Percentiles rank a stretch among this genome's conserved stretches.
phyloP scores from a whole-genome alignment of 257 asterid genomes.

The Plantago ovata region DNA sequence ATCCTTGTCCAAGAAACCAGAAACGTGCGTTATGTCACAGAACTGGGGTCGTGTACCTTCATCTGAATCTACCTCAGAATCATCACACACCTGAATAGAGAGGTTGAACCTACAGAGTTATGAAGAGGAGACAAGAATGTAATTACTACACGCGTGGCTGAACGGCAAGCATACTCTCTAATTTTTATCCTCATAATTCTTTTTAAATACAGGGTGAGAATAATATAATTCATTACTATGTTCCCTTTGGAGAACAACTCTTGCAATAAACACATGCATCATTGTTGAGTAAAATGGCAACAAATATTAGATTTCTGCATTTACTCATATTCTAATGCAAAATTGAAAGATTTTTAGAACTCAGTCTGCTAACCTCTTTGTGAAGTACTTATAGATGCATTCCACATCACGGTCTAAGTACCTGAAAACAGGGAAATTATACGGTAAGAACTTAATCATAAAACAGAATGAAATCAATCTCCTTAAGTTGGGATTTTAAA shows the following conservation, averaged over 20 bases:
- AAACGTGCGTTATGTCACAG: constrained; percentile 54
- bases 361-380: constrained; percentile 55
- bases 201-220: no score
- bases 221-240: no score
- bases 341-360: no score
- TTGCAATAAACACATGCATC: neutral
- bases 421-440: constrained; percentile 37
- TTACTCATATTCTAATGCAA: no score
- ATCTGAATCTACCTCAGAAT: constrained; percentile 46
- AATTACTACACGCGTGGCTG: neutral
- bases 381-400: constrained; percentile 81
- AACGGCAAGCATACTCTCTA: neutral
- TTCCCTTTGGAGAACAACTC: no score
- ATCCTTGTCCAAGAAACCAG: constrained; percentile 79
- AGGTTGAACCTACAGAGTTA: constrained; percentile 55
- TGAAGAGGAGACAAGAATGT: neutral
- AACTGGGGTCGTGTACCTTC: constrained; percentile 61
- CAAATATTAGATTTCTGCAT: neutral
- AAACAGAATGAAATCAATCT: neutral
- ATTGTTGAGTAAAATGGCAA: neutral
- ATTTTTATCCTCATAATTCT: neutral
- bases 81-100: constrained; percentile 47
- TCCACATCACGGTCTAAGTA: constrained; percentile 91
- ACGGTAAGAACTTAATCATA: constrained; percentile 2
- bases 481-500: constrained; percentile 7